Conservation (phyloP, 768 basidiomycete species). For the Xanthoconium stramineum region DNA sequence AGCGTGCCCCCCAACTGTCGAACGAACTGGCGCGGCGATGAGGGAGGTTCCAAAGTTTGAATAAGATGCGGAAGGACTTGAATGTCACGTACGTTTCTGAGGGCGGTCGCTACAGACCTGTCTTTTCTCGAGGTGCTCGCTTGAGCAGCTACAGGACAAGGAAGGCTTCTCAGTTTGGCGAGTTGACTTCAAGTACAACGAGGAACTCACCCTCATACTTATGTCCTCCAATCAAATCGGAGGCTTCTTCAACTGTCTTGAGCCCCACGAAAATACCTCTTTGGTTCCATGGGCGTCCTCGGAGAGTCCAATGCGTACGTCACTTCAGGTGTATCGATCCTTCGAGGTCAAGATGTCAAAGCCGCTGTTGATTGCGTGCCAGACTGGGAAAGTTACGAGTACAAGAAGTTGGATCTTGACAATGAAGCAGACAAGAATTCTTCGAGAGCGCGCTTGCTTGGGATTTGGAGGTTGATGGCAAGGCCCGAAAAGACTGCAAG, state of each 20-base stretch:
- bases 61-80: too few relatives aligned
- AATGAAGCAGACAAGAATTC: slow-evolving; percentile 79
- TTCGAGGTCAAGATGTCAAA: slow-evolving; percentile 72
- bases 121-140: neutral
- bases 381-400: slow-evolving; percentile 88
- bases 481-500: slow-evolving; percentile 90
- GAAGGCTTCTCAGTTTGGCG: slow-evolving; percentile 90
- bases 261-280: slow-evolving; percentile 96
- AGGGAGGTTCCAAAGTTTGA: too few relatives aligned
- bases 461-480: slow-evolving; percentile 87
- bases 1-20: neutral
- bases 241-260: slow-evolving; percentile 97
- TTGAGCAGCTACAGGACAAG: slow-evolving; percentile 43
- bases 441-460: slow-evolving; percentile 92
- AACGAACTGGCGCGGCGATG: neutral
- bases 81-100: neutral
- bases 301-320: slow-evolving; percentile 74
- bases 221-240: slow-evolving; percentile 94
- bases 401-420: slow-evolving; percentile 70
- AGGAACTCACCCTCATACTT: slow-evolving; percentile 87
- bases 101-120: neutral
- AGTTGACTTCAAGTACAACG: slow-evolving; percentile 95
- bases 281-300: slow-evolving; percentile 89
- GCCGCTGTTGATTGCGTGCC: slow-evolving; percentile 78
- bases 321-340: slow-evolving; percentile 80